Evolutionary conservation across 805 yeast species (phyloP), one percentile per base, ranked within the genome.

Genomic region (Candida parachauliodes): DNA sequence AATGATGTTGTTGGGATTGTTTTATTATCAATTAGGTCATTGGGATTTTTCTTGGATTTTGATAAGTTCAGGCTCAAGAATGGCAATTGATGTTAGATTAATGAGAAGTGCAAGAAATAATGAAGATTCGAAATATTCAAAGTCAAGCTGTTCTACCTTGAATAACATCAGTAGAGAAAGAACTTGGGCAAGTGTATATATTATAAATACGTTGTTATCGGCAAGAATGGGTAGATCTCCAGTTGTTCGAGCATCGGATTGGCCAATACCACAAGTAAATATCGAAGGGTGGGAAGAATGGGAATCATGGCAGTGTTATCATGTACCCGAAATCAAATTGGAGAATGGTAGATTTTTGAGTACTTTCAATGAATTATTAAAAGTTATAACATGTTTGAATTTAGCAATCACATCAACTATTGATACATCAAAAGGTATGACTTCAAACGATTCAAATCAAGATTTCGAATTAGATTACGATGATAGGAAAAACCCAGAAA

Each of bases 211-310:
- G 1, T 29, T 52, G 11, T 39, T 54, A 17, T 46, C 54, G 3
- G 51, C 54, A 5, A 43, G 59, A 30, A 44, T 54, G 51, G 57
- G 59, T 9, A 34, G 57, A 15, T 39, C 52, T 4, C 56, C 55
- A 5, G 45, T 52, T 23, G 45, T 52, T 8, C 40, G 55, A 28
- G 54, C 52, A 8, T 17, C 37, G 25, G 59, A 54, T 36, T 54
- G 59, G 59, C 56, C 55, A 8, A 42, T 43, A 1, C 54, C 54
- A 5, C 26, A 26, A 8, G 45, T 54, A 8, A 40, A 44, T 24
- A 48, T 43, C 14, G 54, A 49, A 30, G 55, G 55, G 4, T 54
- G 59, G 57, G 59, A 54, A 39, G 57, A 52, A 39, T 54, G 57
- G 59, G 57, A 52, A 21, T 27, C 49, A 6, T 51, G 55, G 56